Conservation (phyloP, 2,329 filamentous ascomycete genomes). For the Beauveria brongniartii region DNA sequence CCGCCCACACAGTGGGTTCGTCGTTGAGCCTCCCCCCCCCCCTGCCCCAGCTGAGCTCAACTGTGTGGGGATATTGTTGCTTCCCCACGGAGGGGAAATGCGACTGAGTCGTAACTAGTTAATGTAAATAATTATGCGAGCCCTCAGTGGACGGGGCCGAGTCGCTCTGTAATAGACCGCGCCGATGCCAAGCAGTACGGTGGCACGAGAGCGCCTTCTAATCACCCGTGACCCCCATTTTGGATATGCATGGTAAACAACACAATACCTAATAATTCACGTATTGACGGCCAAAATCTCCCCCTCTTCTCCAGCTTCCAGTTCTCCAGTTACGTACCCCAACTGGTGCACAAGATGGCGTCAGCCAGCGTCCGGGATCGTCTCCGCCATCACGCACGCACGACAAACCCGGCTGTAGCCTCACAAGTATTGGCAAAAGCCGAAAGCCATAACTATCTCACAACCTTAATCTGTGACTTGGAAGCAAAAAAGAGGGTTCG, state of each 20-base stretch:
- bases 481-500: neutral
- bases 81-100: neutral
- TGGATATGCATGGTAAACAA: too few species aligned
- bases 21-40: neutral
- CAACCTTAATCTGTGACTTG: neutral
- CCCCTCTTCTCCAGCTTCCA: too few species aligned
- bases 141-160: neutral
- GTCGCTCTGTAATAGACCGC: neutral
- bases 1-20: neutral
- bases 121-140: neutral
- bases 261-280: too few species aligned
- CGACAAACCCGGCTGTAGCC: neutral
- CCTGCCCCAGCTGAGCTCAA: neutral
- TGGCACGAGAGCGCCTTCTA: too few species aligned
- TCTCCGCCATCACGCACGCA: too few species aligned
- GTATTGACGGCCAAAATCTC: too few species aligned
- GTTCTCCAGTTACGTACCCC: too few species aligned
- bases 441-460: conserved; percentile 8
- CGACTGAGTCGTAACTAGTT: conserved; percentile 4
- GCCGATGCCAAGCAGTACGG: too few species aligned
- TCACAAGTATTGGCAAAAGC: neutral
- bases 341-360: too few species aligned
- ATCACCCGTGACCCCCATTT: too few species aligned
- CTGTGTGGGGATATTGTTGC: neutral
- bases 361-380: too few species aligned